A percentile compares a stretch with the other conserved stretches of the same genome.
These are phyloP conservation scores for Schizophyllum amplum DNA, from an alignment of 1,284 basidiomycete species.

Conservation along the genomic window DNA sequence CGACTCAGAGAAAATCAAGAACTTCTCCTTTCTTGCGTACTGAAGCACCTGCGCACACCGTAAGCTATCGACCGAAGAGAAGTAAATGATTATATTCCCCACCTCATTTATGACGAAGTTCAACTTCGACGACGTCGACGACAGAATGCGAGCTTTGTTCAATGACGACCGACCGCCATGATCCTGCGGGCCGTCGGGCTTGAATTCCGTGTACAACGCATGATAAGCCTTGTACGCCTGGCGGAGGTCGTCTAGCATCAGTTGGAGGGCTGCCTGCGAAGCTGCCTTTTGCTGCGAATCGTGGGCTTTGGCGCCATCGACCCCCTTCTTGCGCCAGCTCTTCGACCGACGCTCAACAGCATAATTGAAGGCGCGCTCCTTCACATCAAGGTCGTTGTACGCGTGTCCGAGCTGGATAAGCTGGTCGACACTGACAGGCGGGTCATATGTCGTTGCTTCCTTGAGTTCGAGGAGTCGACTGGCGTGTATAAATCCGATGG, in stretches of 20 bases:
- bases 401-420: not conserved
- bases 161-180: slow-evolving; percentile 31
- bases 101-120: slow-evolving; percentile 72
- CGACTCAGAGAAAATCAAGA: slow-evolving; percentile 76
- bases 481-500: not conserved
- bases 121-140: slow-evolving; percentile 61
- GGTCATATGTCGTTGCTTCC: not conserved
- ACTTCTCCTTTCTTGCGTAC: slow-evolving; percentile 57
- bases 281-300: slow-evolving; percentile 31
- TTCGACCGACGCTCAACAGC: not conserved
- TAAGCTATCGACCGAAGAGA: slow-evolving; percentile 1
- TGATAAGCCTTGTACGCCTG: not conserved
- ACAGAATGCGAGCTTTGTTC: slow-evolving; percentile 39
- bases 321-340: not conserved
- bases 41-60: slow-evolving; percentile 39
- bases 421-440: not conserved
- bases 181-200: not conserved
- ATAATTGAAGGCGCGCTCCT: not conserved
- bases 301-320: slow-evolving; percentile 13
- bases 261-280: slow-evolving; percentile 32
- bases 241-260: slow-evolving; percentile 36
- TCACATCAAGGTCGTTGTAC: not conserved
- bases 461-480: not conserved
- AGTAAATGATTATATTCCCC: slow-evolving; percentile 6
- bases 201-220: not conserved